Conservation (phyloP, 2,329 filamentous ascomycete genomes). For the Curvularia sp. region DNA sequence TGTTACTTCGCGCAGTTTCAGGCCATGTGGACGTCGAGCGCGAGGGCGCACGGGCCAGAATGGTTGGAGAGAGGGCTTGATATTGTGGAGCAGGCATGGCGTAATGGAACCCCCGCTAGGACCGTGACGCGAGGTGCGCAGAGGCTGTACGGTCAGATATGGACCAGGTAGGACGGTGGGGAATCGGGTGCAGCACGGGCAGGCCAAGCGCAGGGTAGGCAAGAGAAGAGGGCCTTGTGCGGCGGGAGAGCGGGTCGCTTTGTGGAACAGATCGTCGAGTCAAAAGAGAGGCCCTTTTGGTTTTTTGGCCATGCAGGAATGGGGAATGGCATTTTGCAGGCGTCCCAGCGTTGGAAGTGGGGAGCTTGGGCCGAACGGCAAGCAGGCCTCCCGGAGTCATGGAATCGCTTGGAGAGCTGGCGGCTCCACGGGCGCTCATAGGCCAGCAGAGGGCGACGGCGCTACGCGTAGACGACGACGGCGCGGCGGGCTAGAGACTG, state of each 20-base stretch:
- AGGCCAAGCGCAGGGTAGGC: slow-evolving; percentile 26
- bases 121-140: slow-evolving; percentile 44
- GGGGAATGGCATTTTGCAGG: slow-evolving; percentile 15
- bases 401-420: slow-evolving; percentile 25
- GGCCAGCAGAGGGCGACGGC: slow-evolving; percentile 14
- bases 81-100: slow-evolving; percentile 35
- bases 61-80: slow-evolving; percentile 14
- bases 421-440: slow-evolving; percentile 19
- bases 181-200: slow-evolving; percentile 46
- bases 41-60: slow-evolving; percentile 10
- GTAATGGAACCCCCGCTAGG: slow-evolving; percentile 40
- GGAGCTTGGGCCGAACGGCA: slow-evolving; percentile 27
- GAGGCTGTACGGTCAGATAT: slow-evolving; percentile 40
- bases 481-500: slow-evolving; percentile 17
- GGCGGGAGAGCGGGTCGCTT: slow-evolving; percentile 42
- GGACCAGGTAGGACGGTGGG: slow-evolving; percentile 42
- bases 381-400: slow-evolving; percentile 33
- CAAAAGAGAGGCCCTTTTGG: slow-evolving; percentile 22
- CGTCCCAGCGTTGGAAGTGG: slow-evolving; percentile 23
- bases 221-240: slow-evolving; percentile 36
- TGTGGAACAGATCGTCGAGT: slow-evolving; percentile 46
- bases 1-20: slow-evolving; percentile 15
- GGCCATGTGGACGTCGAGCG: slow-evolving; percentile 8
- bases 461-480: slow-evolving; percentile 21
- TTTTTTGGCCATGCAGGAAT: slow-evolving; percentile 26